Conservation (phyloP, 768 basidiomycete genomes). For the Lactarius evosmus region DNA sequence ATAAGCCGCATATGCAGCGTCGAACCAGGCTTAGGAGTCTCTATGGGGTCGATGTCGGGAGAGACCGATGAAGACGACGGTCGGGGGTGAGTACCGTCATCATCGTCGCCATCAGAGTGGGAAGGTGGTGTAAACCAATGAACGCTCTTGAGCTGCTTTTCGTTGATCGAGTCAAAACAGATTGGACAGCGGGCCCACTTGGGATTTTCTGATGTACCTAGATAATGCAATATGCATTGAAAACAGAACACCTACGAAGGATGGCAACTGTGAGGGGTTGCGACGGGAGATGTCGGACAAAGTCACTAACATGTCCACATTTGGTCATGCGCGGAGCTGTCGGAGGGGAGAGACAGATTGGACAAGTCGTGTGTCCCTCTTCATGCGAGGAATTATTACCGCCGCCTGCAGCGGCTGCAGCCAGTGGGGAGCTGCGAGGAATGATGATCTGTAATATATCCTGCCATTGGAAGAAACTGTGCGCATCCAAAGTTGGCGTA, state of each 20-base stretch:
- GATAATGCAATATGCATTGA: constrained; percentile 89
- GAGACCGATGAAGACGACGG: constrained; percentile 50
- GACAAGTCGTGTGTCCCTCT: constrained; percentile 75
- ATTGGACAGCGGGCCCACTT: constrained; percentile 96
- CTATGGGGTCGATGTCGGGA: constrained; percentile 37
- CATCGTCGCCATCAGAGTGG: constrained; percentile 37
- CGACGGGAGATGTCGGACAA: constrained; percentile 12
- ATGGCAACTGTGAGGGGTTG: constrained; percentile 22
- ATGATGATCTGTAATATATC: constrained; percentile 95
- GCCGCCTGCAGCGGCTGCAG: constrained; percentile 51
- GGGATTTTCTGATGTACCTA: constrained; percentile 72
- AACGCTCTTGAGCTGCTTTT: constrained; percentile 87
- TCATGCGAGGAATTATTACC: constrained; percentile 43
- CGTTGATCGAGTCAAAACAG: constrained; percentile 90
- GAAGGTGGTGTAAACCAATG: constrained; percentile 74
- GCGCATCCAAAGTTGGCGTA: constrained; percentile 1
- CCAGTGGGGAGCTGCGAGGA: constrained; percentile 74
- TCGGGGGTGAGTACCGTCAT: constrained; percentile 31
- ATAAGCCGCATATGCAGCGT: constrained; percentile 82
- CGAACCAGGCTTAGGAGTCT: constrained; percentile 52
- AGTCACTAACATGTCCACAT: constrained; percentile 86
- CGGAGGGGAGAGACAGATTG: constrained; percentile 92
- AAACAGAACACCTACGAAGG: constrained; percentile 80
- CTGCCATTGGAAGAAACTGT: constrained; percentile 91
- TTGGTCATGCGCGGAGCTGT: constrained; percentile 91